These are phyloP conservation scores for Coemansia sp. DNA, from an alignment of 192 early-diverging fungal species.

Conservation along the genomic window DNA sequence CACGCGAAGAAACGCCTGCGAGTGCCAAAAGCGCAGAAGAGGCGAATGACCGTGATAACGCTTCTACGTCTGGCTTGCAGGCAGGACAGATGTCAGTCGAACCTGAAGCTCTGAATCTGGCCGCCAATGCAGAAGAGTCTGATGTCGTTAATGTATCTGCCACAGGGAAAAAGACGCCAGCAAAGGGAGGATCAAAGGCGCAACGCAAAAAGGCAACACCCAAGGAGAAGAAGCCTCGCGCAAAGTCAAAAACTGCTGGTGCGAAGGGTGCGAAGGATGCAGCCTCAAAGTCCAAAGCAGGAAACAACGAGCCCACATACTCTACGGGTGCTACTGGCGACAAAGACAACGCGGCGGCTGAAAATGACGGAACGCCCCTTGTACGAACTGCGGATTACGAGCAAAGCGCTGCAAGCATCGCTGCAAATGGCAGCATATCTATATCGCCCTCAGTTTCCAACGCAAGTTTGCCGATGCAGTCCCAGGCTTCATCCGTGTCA, in stretches of 20 bases:
- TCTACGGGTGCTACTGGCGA: neutral
- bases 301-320: slow-evolving; percentile 6
- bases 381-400: slow-evolving; percentile 8
- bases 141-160: neutral
- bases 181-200: slow-evolving; percentile 23
- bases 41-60: neutral
- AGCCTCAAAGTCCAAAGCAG: slow-evolving; percentile 1
- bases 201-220: slow-evolving; percentile 16
- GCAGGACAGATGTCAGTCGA: neutral
- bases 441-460: neutral
- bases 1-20: neutral
- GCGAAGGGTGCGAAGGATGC: slow-evolving; percentile 10
- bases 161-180: slow-evolving; percentile 18
- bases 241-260: slow-evolving; percentile 23
- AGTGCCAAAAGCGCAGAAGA: neutral
- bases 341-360: neutral
- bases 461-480: neutral
- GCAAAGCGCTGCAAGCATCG: neutral
- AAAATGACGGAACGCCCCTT: slow-evolving; percentile 19
- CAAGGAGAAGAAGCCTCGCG: slow-evolving; percentile 41
- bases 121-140: neutral
- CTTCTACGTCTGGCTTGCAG: neutral
- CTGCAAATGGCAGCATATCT: slow-evolving; percentile 1
- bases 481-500: neutral
- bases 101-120: neutral